Evolutionary conservation across 495 filamentous ascomycete genomes (phyloP).

Genomic region (Penicillium flavigenum): DNA sequence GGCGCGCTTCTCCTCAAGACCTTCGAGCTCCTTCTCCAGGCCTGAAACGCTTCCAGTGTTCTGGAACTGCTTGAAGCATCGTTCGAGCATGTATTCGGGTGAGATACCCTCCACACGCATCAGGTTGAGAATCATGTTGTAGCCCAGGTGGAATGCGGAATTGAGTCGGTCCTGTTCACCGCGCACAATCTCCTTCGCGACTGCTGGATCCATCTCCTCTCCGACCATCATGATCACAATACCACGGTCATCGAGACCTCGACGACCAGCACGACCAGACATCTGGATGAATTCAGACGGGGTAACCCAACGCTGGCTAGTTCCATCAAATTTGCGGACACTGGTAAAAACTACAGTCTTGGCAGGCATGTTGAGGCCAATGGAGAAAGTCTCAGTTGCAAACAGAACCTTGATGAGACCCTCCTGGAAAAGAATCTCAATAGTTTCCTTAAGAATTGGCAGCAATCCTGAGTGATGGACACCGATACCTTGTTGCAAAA

Average conservation of each 20-base stretch:
- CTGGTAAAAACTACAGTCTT: conserved; percentile 98
- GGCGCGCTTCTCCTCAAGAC: conserved; percentile 68
- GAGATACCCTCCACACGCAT: conserved; percentile 95
- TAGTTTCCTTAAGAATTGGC: conserved; percentile 96
- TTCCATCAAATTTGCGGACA: conserved; percentile 91
- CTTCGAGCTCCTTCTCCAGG: conserved; percentile 75
- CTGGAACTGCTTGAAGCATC: conserved; percentile 98
- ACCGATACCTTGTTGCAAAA: conserved; percentile 88
- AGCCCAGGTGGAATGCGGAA: conserved; percentile 96
- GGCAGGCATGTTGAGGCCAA: conserved; percentile 97
- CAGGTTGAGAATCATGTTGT: conserved; percentile 98
- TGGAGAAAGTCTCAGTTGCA: conserved; percentile 97
- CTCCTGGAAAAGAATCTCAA: conserved; percentile 98
- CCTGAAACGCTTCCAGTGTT: conserved; percentile 80
- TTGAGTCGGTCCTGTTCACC: conserved; percentile 96
- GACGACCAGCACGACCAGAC: conserved; percentile 92
- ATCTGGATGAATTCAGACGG: conserved; percentile 98
- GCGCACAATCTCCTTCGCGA: conserved; percentile 90
- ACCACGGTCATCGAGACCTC: conserved; percentile 96
- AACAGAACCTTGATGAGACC: conserved; percentile 97
- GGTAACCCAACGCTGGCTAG: conserved; percentile 77
- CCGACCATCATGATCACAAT: conserved; percentile 99
- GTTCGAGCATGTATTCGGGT: conserved; percentile 94
- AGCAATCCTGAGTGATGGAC: conserved; percentile 95
- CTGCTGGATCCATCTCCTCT: conserved; percentile 91